Conservation (phyloP, 108 stramenopile species). For the Ochromonas danica region DNA sequence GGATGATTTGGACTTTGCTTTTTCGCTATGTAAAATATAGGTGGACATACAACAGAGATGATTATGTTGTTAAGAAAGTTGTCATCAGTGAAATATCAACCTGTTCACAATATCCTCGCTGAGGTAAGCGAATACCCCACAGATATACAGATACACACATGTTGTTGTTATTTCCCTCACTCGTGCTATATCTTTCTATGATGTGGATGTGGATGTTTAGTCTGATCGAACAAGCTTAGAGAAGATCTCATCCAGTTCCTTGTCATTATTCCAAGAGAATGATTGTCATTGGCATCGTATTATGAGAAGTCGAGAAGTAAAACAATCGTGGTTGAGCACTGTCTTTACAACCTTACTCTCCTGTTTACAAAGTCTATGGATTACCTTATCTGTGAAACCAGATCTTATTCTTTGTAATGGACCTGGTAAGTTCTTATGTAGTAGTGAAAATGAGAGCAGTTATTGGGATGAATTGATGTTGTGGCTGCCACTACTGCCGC, state of each 20-base stretch:
- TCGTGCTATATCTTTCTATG: no score
- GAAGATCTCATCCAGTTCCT: no score
- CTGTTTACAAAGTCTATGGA: conserved; percentile 45
- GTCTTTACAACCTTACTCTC: conserved; percentile 58
- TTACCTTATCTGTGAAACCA: conserved; percentile 60
- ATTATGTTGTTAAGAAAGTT: conserved; percentile 61
- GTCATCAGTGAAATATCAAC: conserved; percentile 56
- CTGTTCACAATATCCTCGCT: conserved; percentile 66
- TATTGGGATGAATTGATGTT: no score
- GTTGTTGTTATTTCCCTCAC: no score
- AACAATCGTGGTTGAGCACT: conserved; percentile 63
- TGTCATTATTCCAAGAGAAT: no score
- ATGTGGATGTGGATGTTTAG: no score
- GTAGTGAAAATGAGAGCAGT: no score
- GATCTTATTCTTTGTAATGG: conserved; percentile 75
- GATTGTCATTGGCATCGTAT: conserved; percentile 42
- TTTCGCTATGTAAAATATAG: conserved; percentile 33
- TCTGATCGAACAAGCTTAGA: no score
- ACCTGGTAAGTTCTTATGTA: conserved; percentile 62
- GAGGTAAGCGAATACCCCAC: no score
- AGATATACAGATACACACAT: no score
- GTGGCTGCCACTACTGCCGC: no score
- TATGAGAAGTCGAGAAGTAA: conserved; percentile 69
- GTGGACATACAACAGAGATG: conserved; percentile 89
- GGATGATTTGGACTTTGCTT: background rate